phyloP scores from a whole-genome alignment of 2,329 filamentous ascomycete species.

The Claviceps spartinae region DNA sequence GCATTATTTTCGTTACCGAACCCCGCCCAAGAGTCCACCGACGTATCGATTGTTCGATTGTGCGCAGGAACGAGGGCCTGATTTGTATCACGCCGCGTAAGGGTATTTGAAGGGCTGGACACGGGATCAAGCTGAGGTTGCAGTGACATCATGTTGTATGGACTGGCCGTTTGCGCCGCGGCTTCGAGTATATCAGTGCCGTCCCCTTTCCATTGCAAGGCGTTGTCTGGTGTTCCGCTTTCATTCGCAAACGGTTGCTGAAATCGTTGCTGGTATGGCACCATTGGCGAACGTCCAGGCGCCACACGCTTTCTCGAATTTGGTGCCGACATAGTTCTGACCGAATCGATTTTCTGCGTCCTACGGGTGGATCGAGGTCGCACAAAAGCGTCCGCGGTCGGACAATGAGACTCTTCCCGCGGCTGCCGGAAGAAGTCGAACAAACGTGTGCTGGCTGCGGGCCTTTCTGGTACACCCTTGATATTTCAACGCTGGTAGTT shows the following conservation, averaged over 20 bases:
- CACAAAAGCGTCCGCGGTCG: neutral
- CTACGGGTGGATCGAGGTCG: neutral
- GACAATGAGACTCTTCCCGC: neutral
- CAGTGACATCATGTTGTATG: constrained; percentile 25
- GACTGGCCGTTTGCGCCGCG: constrained; percentile 19
- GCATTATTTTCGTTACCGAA: constrained; percentile 28
- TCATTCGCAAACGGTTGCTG: constrained; percentile 33
- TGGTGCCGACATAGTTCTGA: constrained; percentile 29
- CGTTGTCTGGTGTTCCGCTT: constrained; percentile 32
- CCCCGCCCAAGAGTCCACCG: constrained; percentile 26
- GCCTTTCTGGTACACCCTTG: neutral
- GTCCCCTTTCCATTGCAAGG: constrained; percentile 33
- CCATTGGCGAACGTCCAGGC: constrained; percentile 53
- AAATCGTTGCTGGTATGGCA: constrained; percentile 37
- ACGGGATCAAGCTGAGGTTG: constrained; percentile 21
- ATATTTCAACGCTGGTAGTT: neutral
- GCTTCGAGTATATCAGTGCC: constrained; percentile 24
- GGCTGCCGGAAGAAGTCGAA: neutral
- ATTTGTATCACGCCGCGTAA: constrained; percentile 39
- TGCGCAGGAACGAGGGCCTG: constrained; percentile 34
- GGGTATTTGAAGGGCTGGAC: constrained; percentile 30
- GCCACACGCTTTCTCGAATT: constrained; percentile 59
- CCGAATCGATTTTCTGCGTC: neutral
- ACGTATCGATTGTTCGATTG: constrained; percentile 24
- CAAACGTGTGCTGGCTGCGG: neutral